These are phyloP conservation scores for Wickerhamomyces chambardii DNA, from an alignment of 805 yeast genomes.

Conservation along the genomic window DNA sequence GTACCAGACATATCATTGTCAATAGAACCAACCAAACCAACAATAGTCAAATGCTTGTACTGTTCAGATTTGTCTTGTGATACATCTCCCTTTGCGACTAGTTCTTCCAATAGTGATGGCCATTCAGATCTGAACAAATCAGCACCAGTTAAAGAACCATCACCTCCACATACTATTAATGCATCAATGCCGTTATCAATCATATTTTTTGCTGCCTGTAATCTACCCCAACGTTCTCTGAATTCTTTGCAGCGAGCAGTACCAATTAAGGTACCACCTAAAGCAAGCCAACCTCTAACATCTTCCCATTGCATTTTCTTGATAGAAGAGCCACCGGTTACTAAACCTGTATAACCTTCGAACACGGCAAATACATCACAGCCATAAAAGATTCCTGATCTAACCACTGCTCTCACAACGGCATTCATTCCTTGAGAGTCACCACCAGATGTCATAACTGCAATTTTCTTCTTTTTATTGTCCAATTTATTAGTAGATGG, in stretches of 20 bases:
- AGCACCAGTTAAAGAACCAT: constrained; percentile 78
- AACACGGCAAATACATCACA: constrained; percentile 61
- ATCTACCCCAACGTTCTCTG: constrained; percentile 56
- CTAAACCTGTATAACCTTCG: constrained; percentile 72
- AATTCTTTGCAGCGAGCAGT: constrained; percentile 69
- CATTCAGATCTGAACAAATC: constrained; percentile 70
- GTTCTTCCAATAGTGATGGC: constrained; percentile 61
- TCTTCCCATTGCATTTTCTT: constrained; percentile 64
- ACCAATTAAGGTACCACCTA: constrained; percentile 74
- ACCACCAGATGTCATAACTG: constrained; percentile 77
- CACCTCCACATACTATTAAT: constrained; percentile 75
- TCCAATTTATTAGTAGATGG: neutral
- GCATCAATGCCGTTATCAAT: constrained; percentile 70
- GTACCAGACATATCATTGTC: constrained; percentile 84
- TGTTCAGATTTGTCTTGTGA: constrained; percentile 35
- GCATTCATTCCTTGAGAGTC: constrained; percentile 82
- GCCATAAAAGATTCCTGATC: constrained; percentile 56
- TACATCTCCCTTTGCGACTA: constrained; percentile 34
- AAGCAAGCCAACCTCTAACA: constrained; percentile 60
- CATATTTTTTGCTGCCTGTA: constrained; percentile 56
- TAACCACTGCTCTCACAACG: constrained; percentile 62
- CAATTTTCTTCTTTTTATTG: constrained; percentile 39
- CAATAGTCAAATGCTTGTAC: constrained; percentile 52
- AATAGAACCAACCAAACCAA: constrained; percentile 76
- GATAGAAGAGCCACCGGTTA: constrained; percentile 50